Percentiles rank a stretch among this genome's conserved stretches.
These are phyloP conservation scores for Colletotrichum sp. DNA, from an alignment of 2,329 filamentous ascomycete species.

Conservation along the genomic window DNA sequence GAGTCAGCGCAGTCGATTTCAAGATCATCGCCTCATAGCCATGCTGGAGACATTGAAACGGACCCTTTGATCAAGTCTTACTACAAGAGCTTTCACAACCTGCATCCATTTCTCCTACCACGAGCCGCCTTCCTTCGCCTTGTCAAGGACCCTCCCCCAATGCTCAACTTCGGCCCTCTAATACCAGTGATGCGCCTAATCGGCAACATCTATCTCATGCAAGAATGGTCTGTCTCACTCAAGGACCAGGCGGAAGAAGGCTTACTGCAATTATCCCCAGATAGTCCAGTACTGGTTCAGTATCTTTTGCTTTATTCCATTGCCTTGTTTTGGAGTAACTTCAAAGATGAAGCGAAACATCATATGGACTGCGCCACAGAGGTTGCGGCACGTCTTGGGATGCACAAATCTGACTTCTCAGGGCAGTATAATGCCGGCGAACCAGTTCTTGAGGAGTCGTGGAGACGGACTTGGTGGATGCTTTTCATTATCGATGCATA, in stretches of 20 bases:
- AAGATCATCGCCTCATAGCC: neutral
- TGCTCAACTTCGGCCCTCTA: constrained; percentile 24
- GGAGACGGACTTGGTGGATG: constrained; percentile 77
- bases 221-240: constrained; percentile 4
- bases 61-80: constrained; percentile 36
- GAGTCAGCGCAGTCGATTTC: neutral
- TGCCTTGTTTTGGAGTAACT: constrained; percentile 36
- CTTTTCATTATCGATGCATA: constrained; percentile 65
- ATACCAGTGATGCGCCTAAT: constrained; percentile 35
- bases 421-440: constrained; percentile 50
- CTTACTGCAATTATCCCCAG: neutral
- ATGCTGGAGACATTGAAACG: neutral
- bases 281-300: constrained; percentile 37
- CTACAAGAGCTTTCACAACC: constrained; percentile 38
- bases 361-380: constrained; percentile 55
- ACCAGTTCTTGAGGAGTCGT: constrained; percentile 57
- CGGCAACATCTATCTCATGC: constrained; percentile 34
- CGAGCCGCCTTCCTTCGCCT: constrained; percentile 19
- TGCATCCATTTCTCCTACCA: constrained; percentile 34
- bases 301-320: constrained; percentile 40
- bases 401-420: constrained; percentile 63
- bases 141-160: neutral
- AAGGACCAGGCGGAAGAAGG: neutral
- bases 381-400: constrained; percentile 63
- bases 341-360: constrained; percentile 25